Conservation (phyloP, 2,329 filamentous ascomycete species). For the Nemania sp. region DNA sequence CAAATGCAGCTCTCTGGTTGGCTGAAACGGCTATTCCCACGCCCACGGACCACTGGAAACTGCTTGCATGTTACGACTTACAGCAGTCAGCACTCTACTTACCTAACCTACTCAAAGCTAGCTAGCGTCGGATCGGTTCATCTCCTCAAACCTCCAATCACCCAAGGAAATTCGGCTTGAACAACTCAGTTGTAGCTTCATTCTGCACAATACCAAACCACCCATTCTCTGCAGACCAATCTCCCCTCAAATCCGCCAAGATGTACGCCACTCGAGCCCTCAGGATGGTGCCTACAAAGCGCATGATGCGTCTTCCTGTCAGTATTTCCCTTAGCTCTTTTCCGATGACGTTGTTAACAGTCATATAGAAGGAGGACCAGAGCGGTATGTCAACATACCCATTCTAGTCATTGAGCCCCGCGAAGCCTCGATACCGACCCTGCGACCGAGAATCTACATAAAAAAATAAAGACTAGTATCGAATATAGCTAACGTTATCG, state of each 20-base stretch:
- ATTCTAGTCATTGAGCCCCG: slow-evolving; percentile 38
- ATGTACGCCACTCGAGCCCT: slow-evolving; percentile 76
- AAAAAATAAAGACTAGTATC: slow-evolving; percentile 15
- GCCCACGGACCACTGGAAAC: slow-evolving; percentile 38
- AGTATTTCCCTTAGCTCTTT: slow-evolving; percentile 51
- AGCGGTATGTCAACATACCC: slow-evolving; percentile 66
- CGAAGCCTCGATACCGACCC: slow-evolving; percentile 30
- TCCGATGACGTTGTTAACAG: slow-evolving; percentile 55
- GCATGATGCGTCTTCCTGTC: slow-evolving; percentile 80
- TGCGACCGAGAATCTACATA: neutral
- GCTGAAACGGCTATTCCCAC: slow-evolving; percentile 20
- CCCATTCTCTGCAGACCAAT: slow-evolving; percentile 32
- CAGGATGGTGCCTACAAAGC: slow-evolving; percentile 74
- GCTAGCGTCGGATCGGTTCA: slow-evolving; percentile 24
- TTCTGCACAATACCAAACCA: slow-evolving; percentile 20
- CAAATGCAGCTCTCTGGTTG: slow-evolving; percentile 33
- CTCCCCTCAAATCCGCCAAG: slow-evolving; percentile 52
- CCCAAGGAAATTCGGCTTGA: slow-evolving; percentile 22
- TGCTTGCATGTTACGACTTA: slow-evolving; percentile 2
- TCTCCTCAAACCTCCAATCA: slow-evolving; percentile 39
- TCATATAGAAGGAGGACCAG: slow-evolving; percentile 72
- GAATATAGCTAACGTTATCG: slow-evolving; percentile 36
- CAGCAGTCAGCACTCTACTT: slow-evolving; percentile 10
- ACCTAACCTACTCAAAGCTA: slow-evolving; percentile 18
- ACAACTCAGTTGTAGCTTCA: slow-evolving; percentile 27